Conservation (phyloP, 2,329 filamentous ascomycete species). For the Curvularia hawaiiensis region DNA sequence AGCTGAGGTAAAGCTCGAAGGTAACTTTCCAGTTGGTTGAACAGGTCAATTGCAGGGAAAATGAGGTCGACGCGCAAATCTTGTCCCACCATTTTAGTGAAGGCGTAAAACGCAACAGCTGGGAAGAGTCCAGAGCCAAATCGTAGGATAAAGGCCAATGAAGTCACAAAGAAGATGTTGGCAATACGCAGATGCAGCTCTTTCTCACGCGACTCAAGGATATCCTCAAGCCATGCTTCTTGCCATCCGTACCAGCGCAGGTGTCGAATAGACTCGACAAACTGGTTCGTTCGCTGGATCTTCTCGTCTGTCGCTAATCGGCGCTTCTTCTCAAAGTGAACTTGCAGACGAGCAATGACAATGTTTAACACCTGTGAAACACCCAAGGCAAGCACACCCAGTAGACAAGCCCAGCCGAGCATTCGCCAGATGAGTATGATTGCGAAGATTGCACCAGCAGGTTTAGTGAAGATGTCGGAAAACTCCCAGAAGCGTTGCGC, state of each 20-base stretch:
- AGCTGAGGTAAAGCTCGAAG: constrained; percentile 76
- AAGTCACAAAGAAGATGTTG: constrained; percentile 65
- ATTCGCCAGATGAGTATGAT: constrained; percentile 76
- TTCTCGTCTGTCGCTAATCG: constrained; percentile 76
- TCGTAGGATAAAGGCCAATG: constrained; percentile 72
- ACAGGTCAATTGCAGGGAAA: constrained; percentile 84
- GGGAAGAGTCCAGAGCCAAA: constrained; percentile 77
- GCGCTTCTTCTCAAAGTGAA: constrained; percentile 73
- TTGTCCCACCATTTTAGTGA: constrained; percentile 71
- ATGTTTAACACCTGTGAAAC: constrained; percentile 73
- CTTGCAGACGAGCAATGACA: constrained; percentile 67
- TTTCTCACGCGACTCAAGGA: constrained; percentile 69
- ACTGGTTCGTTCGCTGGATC: constrained; percentile 80
- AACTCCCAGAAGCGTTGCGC: constrained; percentile 90
- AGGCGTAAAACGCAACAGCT: constrained; percentile 80
- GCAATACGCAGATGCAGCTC: constrained; percentile 71
- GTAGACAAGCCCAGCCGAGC: constrained; percentile 77
- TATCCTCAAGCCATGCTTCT: constrained; percentile 71
- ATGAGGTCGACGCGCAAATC: constrained; percentile 79
- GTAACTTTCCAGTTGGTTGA: constrained; percentile 73
- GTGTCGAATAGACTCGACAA: constrained; percentile 84
- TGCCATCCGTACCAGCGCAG: constrained; percentile 85
- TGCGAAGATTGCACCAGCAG: constrained; percentile 76
- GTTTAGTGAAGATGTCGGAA: constrained; percentile 73
- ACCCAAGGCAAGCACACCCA: constrained; percentile 73